phyloP scores from a whole-genome alignment of 2,329 filamentous ascomycete genomes.

The Dothistroma septosporum region DNA sequence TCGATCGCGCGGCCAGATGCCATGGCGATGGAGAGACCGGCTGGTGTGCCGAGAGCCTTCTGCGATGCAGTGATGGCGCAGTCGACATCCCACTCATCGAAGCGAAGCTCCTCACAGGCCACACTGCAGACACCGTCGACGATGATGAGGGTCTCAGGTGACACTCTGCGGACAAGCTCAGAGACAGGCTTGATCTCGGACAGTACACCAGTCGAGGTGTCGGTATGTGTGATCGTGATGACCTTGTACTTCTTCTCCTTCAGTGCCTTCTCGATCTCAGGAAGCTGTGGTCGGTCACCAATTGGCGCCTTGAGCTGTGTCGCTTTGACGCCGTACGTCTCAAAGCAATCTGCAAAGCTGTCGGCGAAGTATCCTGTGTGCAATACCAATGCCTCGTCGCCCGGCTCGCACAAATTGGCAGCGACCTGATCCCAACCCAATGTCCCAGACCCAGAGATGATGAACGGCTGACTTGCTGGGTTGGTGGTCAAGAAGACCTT shows the following conservation, averaged over 20 bases:
- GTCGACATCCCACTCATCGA: constrained; percentile 92
- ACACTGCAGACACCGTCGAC: constrained; percentile 98
- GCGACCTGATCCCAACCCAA: constrained; percentile 95
- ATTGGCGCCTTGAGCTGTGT: constrained; percentile 88
- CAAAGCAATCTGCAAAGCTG: constrained; percentile 86
- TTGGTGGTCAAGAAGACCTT: constrained; percentile 91
- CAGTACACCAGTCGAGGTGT: constrained; percentile 93
- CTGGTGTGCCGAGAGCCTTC: constrained; percentile 94
- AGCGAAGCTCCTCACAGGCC: constrained; percentile 89
- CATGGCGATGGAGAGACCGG: constrained; percentile 91
- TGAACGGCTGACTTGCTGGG: constrained; percentile 78
- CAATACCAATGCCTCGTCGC: constrained; percentile 85
- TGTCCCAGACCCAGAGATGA: constrained; percentile 91
- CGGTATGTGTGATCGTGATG: constrained; percentile 91
- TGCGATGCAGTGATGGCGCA: constrained; percentile 91
- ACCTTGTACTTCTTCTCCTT: constrained; percentile 91
- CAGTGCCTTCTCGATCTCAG: constrained; percentile 83
- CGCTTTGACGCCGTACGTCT: constrained; percentile 83
- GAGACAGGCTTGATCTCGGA: constrained; percentile 83
- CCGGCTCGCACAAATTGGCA: constrained; percentile 85
- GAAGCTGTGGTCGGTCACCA: constrained; percentile 78
- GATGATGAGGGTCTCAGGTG: constrained; percentile 83
- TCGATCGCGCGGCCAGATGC: constrained; percentile 84
- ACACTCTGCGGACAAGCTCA: constrained; percentile 77
- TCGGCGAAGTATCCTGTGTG: constrained; percentile 98